These are phyloP conservation scores for Lactarius trivialis DNA, from an alignment of 768 basidiomycete genomes.

Conservation along the genomic window DNA sequence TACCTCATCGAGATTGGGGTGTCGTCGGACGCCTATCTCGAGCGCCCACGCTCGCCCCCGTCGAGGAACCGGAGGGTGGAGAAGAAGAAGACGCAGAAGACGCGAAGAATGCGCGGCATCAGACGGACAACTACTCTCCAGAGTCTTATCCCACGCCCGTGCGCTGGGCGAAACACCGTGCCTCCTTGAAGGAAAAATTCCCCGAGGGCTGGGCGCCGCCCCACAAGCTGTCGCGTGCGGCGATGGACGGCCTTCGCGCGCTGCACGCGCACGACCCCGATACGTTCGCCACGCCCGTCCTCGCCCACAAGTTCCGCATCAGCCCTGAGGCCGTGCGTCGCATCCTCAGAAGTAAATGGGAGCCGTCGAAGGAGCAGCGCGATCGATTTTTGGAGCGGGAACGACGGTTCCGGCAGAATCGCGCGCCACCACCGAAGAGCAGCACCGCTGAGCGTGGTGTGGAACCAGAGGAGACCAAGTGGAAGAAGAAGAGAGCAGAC, in stretches of 20 bases:
- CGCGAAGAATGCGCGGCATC: slow-evolving; percentile 13
- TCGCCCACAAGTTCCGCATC: slow-evolving; percentile 44
- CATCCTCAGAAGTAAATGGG: slow-evolving; percentile 42
- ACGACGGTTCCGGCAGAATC: slow-evolving; percentile 24
- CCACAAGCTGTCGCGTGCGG: slow-evolving; percentile 44
- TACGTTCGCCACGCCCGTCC: slow-evolving; percentile 35
- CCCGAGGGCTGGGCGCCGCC: slow-evolving; percentile 45
- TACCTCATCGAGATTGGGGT: slow-evolving; percentile 18
- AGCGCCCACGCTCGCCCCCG: slow-evolving; percentile 4
- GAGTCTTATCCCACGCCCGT: slow-evolving; percentile 24
- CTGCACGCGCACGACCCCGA: slow-evolving; percentile 40
- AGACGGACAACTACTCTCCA: slow-evolving; percentile 19
- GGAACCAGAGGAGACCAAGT: not conserved
- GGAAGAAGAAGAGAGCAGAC: not conserved
- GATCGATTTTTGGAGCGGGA: slow-evolving; percentile 29
- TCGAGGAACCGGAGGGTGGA: not conserved
- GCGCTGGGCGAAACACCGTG: slow-evolving; percentile 29
- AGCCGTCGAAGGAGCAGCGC: slow-evolving; percentile 32
- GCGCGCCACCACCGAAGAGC: slow-evolving; percentile 11
- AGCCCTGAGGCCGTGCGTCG: slow-evolving; percentile 46
- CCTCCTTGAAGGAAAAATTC: slow-evolving; percentile 31
- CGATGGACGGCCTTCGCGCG: slow-evolving; percentile 44
- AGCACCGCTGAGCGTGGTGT: not conserved
- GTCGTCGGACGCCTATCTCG: slow-evolving; percentile 12
- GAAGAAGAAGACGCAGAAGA: slow-evolving; percentile 3